These are phyloP conservation scores for Vaccinium macrocarpon DNA, from an alignment of 148 eudicot species.

Conservation along the genomic window DNA sequence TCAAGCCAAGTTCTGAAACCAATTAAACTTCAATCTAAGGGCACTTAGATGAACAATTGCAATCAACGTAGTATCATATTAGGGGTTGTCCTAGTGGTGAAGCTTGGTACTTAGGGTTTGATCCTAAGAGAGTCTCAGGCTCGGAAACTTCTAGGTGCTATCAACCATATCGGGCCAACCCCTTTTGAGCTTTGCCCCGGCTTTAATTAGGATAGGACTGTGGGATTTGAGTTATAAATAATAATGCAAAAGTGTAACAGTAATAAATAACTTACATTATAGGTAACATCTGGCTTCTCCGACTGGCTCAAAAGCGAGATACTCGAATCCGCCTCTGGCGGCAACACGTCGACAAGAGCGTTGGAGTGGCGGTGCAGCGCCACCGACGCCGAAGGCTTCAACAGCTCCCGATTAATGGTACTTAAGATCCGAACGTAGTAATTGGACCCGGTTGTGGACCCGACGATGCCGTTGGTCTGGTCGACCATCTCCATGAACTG, in stretches of 20 bases:
- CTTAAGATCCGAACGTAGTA: constrained; percentile 79
- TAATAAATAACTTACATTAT: constrained; percentile 45
- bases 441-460: constrained; percentile 84
- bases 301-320: constrained; percentile 69
- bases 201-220: too few relatives aligned
- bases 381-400: constrained; percentile 58
- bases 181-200: too few relatives aligned
- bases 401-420: constrained; percentile 71
- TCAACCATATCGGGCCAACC: too few relatives aligned
- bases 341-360: constrained; percentile 52
- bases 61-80: neutral
- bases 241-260: constrained; percentile 15
- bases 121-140: too few relatives aligned
- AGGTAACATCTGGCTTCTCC: constrained; percentile 89
- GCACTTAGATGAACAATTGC: neutral
- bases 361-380: constrained; percentile 66
- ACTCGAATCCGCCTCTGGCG: constrained; percentile 54
- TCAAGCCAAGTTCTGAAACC: neutral
- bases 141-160: too few relatives aligned
- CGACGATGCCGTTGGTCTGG: constrained; percentile 70
- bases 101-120: too few relatives aligned
- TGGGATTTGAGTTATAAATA: too few relatives aligned
- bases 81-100: constrained; percentile 48
- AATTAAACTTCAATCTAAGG: neutral
- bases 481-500: constrained; percentile 98